phyloP scores from a whole-genome alignment of 345 rosid species.

The Gossypium rotundifolium region DNA sequence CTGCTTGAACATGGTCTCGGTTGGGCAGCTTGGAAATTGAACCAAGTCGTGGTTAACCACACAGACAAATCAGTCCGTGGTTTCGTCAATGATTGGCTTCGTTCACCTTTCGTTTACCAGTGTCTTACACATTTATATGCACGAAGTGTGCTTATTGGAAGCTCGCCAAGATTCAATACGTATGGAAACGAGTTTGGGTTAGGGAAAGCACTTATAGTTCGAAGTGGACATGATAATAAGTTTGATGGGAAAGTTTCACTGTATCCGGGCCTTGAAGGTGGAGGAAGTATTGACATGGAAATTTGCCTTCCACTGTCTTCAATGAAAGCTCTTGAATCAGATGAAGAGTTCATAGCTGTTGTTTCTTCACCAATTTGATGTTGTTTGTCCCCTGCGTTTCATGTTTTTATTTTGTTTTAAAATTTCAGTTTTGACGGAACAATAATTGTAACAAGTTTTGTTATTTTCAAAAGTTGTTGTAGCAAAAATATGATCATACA shows the following conservation, averaged over 20 bases:
- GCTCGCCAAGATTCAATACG: conserved; percentile 74
- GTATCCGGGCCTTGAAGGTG: conserved; percentile 63
- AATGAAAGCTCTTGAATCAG: conserved; percentile 53
- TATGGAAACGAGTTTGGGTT: conserved; percentile 37
- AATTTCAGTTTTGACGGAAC: too few relatives aligned
- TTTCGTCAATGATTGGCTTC: conserved; percentile 39
- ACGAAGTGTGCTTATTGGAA: conserved; percentile 56
- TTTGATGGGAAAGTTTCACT: conserved; percentile 60
- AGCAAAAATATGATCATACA: too few relatives aligned
- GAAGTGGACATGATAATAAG: conserved; percentile 66
- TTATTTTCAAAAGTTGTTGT: too few relatives aligned
- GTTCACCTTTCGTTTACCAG: conserved; percentile 36
- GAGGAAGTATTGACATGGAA: conserved; percentile 68
- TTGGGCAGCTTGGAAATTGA: conserved; percentile 63
- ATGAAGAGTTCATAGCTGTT: background rate
- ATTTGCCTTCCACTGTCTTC: conserved; percentile 46
- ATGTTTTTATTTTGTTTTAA: too few relatives aligned
- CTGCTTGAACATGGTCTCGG: conserved; percentile 46
- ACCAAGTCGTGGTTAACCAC: conserved; percentile 40
- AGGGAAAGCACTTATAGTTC: conserved; percentile 37
- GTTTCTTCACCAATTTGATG: background rate
- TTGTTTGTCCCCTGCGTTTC: too few relatives aligned
- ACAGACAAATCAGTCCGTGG: conserved; percentile 25
- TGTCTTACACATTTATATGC: conserved; percentile 44
- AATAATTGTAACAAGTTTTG: too few relatives aligned